Percentiles rank a stretch among this genome's conserved stretches.
These are phyloP conservation scores for Madurella fahalii DNA, from an alignment of 2,329 filamentous ascomycete genomes.

Conservation along the genomic window DNA sequence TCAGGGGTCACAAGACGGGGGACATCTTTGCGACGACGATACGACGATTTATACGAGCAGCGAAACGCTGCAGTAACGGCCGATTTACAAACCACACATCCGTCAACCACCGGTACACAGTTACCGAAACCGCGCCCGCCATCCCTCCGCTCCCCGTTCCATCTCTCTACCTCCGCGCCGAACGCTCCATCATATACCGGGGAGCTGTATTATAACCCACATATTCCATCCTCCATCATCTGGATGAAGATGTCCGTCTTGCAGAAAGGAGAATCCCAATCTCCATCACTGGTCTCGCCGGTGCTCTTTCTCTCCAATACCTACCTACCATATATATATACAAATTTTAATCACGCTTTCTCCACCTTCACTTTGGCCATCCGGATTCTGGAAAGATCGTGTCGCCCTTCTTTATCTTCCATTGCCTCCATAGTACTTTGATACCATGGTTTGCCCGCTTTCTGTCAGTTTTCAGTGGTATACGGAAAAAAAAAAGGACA, in stretches of 20 bases:
- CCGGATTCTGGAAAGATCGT: too few species aligned
- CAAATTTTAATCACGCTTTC: too few species aligned
- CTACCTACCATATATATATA: too few species aligned
- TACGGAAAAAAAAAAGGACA: too few species aligned
- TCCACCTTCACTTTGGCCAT: too few species aligned
- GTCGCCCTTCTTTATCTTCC: too few species aligned
- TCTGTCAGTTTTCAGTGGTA: too few species aligned
- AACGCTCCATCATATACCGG: not conserved
- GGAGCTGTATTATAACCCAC: not conserved
- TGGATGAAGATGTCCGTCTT: not conserved
- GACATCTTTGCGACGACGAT: not conserved
- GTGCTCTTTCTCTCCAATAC: too few species aligned
- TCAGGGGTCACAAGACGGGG: not conserved
- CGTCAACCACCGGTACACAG: not conserved
- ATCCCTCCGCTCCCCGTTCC: not conserved
- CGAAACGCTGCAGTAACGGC: constrained; percentile 1
- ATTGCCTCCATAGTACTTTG: too few species aligned
- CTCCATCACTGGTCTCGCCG: not conserved
- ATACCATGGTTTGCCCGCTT: too few species aligned
- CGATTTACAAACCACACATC: not conserved
- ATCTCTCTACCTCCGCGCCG: not conserved
- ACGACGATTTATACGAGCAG: constrained; percentile 3
- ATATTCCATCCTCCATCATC: not conserved
- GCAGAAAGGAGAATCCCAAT: not conserved
- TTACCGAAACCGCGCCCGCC: not conserved